These are phyloP conservation scores for Leccinum arenicola DNA, from an alignment of 768 basidiomycete genomes.

Conservation along the genomic window DNA sequence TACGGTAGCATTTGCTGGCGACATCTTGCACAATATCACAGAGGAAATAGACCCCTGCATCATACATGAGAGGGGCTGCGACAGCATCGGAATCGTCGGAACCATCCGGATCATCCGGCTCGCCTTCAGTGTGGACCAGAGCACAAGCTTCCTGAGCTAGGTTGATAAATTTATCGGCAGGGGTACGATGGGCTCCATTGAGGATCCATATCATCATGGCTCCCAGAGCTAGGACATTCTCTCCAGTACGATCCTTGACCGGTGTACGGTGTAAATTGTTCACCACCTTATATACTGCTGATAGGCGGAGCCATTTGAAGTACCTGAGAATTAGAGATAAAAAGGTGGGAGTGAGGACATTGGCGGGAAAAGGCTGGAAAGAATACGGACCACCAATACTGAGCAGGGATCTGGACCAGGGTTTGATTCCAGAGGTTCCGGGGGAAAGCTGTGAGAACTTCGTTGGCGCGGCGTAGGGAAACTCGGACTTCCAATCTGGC, in stretches of 20 bases:
- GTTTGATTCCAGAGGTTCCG: not conserved
- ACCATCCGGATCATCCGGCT: not conserved
- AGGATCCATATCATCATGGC: constrained; percentile 8
- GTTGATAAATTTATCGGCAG: not conserved
- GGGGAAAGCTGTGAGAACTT: not conserved
- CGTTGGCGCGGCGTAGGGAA: not conserved
- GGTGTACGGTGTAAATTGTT: not conserved
- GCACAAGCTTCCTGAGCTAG: not conserved
- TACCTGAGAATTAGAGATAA: not conserved
- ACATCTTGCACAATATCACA: constrained; percentile 1
- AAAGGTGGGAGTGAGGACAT: too few species aligned
- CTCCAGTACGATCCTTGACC: not conserved
- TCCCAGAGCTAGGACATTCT: constrained; percentile 1
- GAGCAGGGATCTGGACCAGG: not conserved
- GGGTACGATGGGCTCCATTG: not conserved
- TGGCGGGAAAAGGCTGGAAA: not conserved
- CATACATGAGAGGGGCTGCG: constrained; percentile 4
- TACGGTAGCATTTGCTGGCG: not conserved
- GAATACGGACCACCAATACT: not conserved
- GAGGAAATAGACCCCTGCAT: constrained; percentile 2
- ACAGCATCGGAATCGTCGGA: not conserved
- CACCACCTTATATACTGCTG: not conserved
- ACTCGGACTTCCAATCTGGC: constrained; percentile 6
- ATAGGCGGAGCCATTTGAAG: constrained; percentile 6
- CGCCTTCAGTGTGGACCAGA: not conserved